Evolutionary conservation across 2,329 filamentous ascomycete species (phyloP), one percentile per base, ranked within the genome.

Genomic region (Phoma sp.): DNA sequence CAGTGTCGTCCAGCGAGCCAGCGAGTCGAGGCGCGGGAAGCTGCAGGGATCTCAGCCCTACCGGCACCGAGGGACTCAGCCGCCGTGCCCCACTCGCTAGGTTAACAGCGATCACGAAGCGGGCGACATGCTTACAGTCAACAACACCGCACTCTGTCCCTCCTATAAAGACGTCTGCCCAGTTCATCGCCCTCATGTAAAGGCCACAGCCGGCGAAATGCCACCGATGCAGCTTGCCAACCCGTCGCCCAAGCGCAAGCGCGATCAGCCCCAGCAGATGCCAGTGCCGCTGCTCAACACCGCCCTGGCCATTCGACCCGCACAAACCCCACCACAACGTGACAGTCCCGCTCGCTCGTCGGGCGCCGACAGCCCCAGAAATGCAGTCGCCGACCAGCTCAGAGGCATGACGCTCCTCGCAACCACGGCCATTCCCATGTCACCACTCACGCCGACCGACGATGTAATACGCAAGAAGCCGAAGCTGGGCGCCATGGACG

Each of bases 211-310:
- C 52, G 59, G 60, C 65, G 67, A 61, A 48, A 73, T 74, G 71
- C 69, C 68, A 60, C 63, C 70, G 47, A 71, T 68, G 47, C 67
- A 69, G 52, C 62, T 72, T 47, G 68, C 65, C 52, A 57, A 71
- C 47, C 68, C 71, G 18, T 74, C 71, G 32, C 72, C 72, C n/a
- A 74, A 74, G 62, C 71, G 71, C 52, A 75, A 75, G 64, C 71
- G 72, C 56, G 69, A 73, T 41, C 67, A 68, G 30, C 59, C 62
- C 33, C 65, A 69, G 27, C 27, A 29, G 27, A 29, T 29, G 55
- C 62, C 59, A 33, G 48, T 66, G 33, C 67, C 70, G 11, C 59
- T 70, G 35, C 64, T 72, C 33, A 73, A 72, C 64, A 73, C 71
- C 13, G 48, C 54, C 38, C 40, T 57, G 37, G 62, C 71, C 9